A percentile compares a stretch with the other conserved stretches of the same genome.
phyloP scores from a whole-genome alignment of 441 rosid genomes.

The Biscutella laevigata region DNA sequence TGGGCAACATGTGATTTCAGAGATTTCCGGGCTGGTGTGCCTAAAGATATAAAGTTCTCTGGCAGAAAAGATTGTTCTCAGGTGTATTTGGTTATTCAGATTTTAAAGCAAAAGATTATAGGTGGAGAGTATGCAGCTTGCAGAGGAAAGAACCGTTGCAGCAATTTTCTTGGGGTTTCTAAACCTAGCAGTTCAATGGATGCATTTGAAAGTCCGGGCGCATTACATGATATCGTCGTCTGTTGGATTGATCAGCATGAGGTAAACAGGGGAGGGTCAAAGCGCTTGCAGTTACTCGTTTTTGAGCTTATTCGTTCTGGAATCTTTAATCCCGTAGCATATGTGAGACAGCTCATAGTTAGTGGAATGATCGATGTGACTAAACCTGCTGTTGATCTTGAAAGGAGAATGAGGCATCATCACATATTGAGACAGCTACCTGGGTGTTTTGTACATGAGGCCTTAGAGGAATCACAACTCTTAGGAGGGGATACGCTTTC shows the following conservation, averaged over 20 bases:
- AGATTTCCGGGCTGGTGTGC: conserved; percentile 65
- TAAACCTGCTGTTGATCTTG: conserved; percentile 39
- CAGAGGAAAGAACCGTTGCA: conserved; percentile 34
- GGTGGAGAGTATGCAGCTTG: conserved; percentile 41
- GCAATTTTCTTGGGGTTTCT: conserved; percentile 30
- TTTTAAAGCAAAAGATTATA: conserved; percentile 63
- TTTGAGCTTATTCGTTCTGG: conserved; percentile 81
- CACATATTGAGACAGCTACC: conserved; percentile 81
- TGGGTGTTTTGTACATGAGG: conserved; percentile 48
- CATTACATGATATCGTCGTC: conserved; percentile 84
- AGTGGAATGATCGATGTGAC: conserved; percentile 77
- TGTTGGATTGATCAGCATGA: conserved; percentile 99
- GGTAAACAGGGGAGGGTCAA: conserved; percentile 61
- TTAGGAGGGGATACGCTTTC: conserved; percentile 52
- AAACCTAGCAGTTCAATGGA: conserved; percentile 36
- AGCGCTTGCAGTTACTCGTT: conserved; percentile 68
- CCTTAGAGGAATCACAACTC: conserved; percentile 62
- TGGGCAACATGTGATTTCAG: conserved; percentile 99
- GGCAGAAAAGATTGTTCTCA: conserved; percentile 83
- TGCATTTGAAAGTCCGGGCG: conserved; percentile 86
- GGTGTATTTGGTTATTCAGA: conserved; percentile 69
- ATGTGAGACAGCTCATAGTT: conserved; percentile 84
- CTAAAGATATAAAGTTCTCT: conserved; percentile 58
- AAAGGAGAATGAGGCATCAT: conserved; percentile 68
- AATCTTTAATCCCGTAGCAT: conserved; percentile 82